Base-by-base conservation (phyloP, 164 flowering plant genomes). In the Chloranthus sessilifolius region DNA sequence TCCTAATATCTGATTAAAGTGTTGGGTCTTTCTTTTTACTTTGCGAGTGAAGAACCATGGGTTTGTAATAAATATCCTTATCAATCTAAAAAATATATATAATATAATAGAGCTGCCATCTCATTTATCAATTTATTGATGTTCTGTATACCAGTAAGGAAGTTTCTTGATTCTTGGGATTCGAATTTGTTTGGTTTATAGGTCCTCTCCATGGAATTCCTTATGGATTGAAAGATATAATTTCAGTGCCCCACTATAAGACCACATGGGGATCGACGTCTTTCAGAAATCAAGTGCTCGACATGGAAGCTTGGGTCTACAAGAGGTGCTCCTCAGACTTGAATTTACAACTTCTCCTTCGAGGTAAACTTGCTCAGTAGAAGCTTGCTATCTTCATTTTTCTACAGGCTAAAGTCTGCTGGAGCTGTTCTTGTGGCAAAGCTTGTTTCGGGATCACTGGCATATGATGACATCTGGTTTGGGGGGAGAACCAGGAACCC, bases 141-240 rank as follows among this genome's bases (percentile, higher is more conserved):
- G n/a, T n/a, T n/a, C n/a, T n/a, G n/a, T n/a, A n/a, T n/a, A n/a
- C n/a, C n/a, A n/a, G n/a, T n/a, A n/a, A n/a, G n/a, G n/a, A n/a
- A n/a, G n/a, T 15, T 2, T 35, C 6, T 4, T 19, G 10, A 16
- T 17, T 11, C 5, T 21, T 21, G 21, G 28, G 31, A 17, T n/a
- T 7, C 25, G 12, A 22, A 19, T 41, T 33, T 23, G 20, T 47
- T 19, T 33, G 30, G 12, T n/a, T 55, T 59, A 3, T 54, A 91
- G 96, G 98, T 66, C 96, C 96, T 56, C 95, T 88, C 15, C 98
- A 88, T 73, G 98, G 98, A 21, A 85, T 91, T 39, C 98, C 96
- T 19, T 91, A 85, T 67, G 98, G 98, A 15, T 53, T 91, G 60
- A 91, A 88, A 68, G 98, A 91, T 62, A 91, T 81, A 55, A 81